A percentile compares a stretch with the other conserved stretches of the same genome.
phyloP scores from a whole-genome alignment of 2,329 filamentous ascomycete genomes.

The Sclerotinia subarctica region DNA sequence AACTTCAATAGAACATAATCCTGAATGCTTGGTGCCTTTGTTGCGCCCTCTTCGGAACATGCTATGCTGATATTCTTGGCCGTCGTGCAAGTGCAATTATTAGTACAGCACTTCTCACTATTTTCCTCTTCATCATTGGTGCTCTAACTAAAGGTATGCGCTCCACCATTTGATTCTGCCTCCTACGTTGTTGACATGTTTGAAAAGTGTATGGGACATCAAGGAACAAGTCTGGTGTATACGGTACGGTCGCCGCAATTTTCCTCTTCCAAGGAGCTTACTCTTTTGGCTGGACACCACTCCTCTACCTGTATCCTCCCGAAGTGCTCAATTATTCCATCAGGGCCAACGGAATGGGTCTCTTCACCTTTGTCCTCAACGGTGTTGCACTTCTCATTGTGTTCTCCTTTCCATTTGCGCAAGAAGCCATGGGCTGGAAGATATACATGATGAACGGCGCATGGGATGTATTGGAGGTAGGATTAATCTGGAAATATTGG shows the following conservation, averaged over 20 bases:
- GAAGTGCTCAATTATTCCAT: slow-evolving; percentile 50
- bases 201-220: slow-evolving; percentile 22
- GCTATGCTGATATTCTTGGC: slow-evolving; percentile 44
- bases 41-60: slow-evolving; percentile 44
- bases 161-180: slow-evolving; percentile 24
- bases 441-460: slow-evolving; percentile 47
- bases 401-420: slow-evolving; percentile 44
- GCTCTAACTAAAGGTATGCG: slow-evolving; percentile 50
- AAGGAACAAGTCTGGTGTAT: slow-evolving; percentile 35
- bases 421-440: slow-evolving; percentile 46
- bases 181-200: neutral
- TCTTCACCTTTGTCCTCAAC: slow-evolving; percentile 39
- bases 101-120: slow-evolving; percentile 41
- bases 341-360: slow-evolving; percentile 46
- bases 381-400: slow-evolving; percentile 40
- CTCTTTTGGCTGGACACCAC: slow-evolving; percentile 49
- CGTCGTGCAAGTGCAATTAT: slow-evolving; percentile 45
- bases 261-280: slow-evolving; percentile 53
- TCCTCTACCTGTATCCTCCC: slow-evolving; percentile 48
- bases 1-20: slow-evolving; percentile 44
- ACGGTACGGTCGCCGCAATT: slow-evolving; percentile 47
- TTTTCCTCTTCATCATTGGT: slow-evolving; percentile 51
- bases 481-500: slow-evolving; percentile 32
- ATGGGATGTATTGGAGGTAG: slow-evolving; percentile 21
- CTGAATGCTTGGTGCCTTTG: slow-evolving; percentile 50